Conservation (phyloP, 768 basidiomycete species). For the Tulasnella calospora region DNA sequence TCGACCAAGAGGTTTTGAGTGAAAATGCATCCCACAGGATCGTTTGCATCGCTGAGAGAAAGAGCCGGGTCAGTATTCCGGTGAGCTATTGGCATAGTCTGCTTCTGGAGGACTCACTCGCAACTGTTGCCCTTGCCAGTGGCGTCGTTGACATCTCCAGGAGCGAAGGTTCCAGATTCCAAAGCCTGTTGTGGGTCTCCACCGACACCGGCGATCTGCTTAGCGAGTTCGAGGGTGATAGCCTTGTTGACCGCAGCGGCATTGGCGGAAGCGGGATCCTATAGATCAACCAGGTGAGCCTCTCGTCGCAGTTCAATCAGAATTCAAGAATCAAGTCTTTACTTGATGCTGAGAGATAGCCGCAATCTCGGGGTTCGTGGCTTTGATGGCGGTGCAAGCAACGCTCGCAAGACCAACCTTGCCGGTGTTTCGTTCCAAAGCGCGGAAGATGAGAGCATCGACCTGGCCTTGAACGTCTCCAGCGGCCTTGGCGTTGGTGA, state of each 20-base stretch:
- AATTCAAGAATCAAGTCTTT: neutral
- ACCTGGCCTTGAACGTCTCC: slow-evolving; percentile 54
- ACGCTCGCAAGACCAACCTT: slow-evolving; percentile 46
- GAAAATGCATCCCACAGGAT: slow-evolving; percentile 58
- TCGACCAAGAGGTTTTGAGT: slow-evolving; percentile 54
- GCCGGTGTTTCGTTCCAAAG: slow-evolving; percentile 62
- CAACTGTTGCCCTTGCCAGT: slow-evolving; percentile 56
- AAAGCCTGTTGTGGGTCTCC: slow-evolving; percentile 56
- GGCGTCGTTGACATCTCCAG: slow-evolving; percentile 49
- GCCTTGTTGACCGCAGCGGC: slow-evolving; percentile 61
- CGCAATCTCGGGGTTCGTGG: slow-evolving; percentile 61
- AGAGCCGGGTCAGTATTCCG: neutral
- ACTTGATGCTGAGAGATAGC: slow-evolving; percentile 60
- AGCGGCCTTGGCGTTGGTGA: slow-evolving; percentile 65
- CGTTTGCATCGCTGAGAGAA: slow-evolving; percentile 39
- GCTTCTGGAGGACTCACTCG: slow-evolving; percentile 33
- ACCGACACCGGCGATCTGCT: slow-evolving; percentile 60
- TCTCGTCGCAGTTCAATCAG: too few relatives aligned
- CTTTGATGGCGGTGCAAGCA: slow-evolving; percentile 51
- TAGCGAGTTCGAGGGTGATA: slow-evolving; percentile 56
- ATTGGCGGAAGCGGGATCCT: slow-evolving; percentile 57
- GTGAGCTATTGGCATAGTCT: neutral
- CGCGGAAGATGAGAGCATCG: slow-evolving; percentile 57
- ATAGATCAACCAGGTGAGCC: neutral
- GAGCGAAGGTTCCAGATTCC: slow-evolving; percentile 58